These are phyloP conservation scores for Chytriomyces sp. DNA, from an alignment of 192 early-diverging fungal species.

Conservation along the genomic window DNA sequence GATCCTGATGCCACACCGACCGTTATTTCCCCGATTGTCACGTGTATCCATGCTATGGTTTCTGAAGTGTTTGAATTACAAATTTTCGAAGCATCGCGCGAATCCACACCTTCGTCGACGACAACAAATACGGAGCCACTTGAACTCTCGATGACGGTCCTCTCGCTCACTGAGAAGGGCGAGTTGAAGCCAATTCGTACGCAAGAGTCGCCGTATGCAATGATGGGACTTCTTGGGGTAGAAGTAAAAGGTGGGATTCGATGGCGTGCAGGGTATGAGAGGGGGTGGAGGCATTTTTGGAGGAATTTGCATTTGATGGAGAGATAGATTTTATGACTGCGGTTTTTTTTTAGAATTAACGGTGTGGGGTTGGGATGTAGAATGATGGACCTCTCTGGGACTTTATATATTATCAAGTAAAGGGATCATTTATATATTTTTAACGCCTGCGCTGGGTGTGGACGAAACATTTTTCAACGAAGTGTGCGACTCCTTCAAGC, in stretches of 20 bases:
- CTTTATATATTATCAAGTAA: too few species aligned
- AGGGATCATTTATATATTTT: too few species aligned
- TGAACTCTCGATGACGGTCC: not conserved
- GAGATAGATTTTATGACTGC: too few species aligned
- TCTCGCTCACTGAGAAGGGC: not conserved
- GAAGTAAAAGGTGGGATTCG: not conserved
- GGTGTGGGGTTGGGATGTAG: too few species aligned
- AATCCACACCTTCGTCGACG: not conserved
- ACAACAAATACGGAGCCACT: not conserved
- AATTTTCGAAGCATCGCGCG: too few species aligned
- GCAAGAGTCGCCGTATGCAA: not conserved
- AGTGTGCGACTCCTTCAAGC: too few species aligned
- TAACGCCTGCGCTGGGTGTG: too few species aligned
- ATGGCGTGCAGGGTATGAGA: not conserved
- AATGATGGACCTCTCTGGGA: too few species aligned
- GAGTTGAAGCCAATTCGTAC: not conserved
- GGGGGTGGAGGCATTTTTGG: too few species aligned
- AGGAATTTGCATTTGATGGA: too few species aligned
- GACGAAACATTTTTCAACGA: too few species aligned
- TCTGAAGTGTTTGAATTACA: not conserved
- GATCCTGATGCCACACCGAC: not conserved
- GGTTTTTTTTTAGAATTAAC: too few species aligned
- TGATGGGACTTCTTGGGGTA: not conserved
- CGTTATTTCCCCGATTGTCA: not conserved
- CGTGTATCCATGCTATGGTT: not conserved